Percentiles rank a stretch among this genome's conserved stretches.
Conservation (phyloP, 176 grass and related monocot species). For the Oryza brachyantha region DNA sequence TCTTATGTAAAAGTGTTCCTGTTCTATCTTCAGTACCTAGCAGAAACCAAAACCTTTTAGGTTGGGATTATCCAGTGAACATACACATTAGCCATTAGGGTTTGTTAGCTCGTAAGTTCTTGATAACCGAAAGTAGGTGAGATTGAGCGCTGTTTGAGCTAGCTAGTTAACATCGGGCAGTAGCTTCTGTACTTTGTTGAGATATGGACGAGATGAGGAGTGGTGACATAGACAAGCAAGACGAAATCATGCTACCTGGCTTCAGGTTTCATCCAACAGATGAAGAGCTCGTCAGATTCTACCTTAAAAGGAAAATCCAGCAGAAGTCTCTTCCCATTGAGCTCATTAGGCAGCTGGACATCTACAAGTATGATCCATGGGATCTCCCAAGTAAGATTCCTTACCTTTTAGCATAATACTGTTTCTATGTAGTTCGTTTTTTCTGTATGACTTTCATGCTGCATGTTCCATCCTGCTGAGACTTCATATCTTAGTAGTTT, state of each 20-base stretch:
- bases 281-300: constrained; percentile 95
- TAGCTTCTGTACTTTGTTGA: constrained; percentile 3
- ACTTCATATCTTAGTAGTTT: neutral
- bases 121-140: constrained; percentile 32
- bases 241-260: constrained; percentile 89
- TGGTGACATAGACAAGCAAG: constrained; percentile 80
- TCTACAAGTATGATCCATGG: constrained; percentile 99
- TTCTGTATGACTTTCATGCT: neutral
- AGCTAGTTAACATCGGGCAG: constrained; percentile 9
- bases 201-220: constrained; percentile 71
- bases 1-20: constrained; percentile 3
- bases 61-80: constrained; percentile 19
- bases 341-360: constrained; percentile 96
- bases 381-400: constrained; percentile 97
- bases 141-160: neutral
- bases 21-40: constrained; percentile 23
- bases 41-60: constrained; percentile 28
- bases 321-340: constrained; percentile 90
- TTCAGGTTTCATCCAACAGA: constrained; percentile 99
- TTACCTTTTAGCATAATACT: constrained; percentile 6
- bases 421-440: neutral
- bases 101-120: constrained; percentile 26
- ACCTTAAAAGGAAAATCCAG: constrained; percentile 94
- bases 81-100: constrained; percentile 14
- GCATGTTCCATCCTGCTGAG: constrained; percentile 1